Conservation (phyloP, 257 asterid species). For the Solanum virginianum region DNA sequence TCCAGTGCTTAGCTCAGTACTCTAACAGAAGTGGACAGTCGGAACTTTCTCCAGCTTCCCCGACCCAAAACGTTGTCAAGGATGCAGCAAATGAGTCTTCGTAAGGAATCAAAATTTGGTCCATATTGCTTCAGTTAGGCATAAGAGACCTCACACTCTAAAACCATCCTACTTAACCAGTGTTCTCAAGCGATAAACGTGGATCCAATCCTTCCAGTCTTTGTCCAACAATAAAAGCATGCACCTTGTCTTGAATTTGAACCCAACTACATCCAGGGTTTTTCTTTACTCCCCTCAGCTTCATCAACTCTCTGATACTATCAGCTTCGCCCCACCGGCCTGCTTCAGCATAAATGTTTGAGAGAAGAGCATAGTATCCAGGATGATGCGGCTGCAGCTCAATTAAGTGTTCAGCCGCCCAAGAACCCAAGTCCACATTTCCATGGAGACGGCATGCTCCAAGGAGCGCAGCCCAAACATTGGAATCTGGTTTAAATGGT, state of each 20-base stretch:
- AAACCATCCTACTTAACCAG: not conserved
- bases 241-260: constrained; percentile 27
- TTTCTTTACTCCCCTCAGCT: constrained; percentile 48
- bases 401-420: constrained; percentile 61
- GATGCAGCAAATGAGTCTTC: not conserved
- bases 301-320: constrained; percentile 54
- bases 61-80: not conserved
- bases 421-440: constrained; percentile 49
- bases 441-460: constrained; percentile 65
- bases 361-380: constrained; percentile 56
- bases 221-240: constrained; percentile 33
- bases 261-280: constrained; percentile 83
- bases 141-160: not conserved
- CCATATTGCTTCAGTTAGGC: not conserved
- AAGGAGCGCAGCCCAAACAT: constrained; percentile 68
- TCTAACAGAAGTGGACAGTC: not conserved
- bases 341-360: constrained; percentile 71
- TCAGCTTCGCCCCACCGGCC: constrained; percentile 79
- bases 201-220: constrained; percentile 23
- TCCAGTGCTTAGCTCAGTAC: not conserved
- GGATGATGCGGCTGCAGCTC: constrained; percentile 54
- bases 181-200: constrained; percentile 10
- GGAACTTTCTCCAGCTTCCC: not conserved
- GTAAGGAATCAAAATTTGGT: not conserved
- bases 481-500: constrained; percentile 29